These are phyloP conservation scores for Geotrichum citri-aurantii DNA, from an alignment of 1,139 yeast genomes.

Conservation along the genomic window DNA sequence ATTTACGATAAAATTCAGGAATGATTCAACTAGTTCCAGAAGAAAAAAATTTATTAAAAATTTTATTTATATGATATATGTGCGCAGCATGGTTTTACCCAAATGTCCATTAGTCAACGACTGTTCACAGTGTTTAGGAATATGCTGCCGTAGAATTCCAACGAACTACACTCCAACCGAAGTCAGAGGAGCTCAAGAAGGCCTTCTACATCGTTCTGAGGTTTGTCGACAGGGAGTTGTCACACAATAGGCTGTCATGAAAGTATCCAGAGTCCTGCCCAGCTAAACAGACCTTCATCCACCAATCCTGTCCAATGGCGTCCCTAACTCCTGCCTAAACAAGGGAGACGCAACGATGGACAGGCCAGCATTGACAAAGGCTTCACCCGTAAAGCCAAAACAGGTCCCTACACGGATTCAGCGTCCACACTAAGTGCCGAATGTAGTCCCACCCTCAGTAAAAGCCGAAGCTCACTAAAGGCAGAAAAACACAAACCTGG, in stretches of 20 bases:
- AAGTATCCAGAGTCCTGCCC: slow-evolving; percentile 3
- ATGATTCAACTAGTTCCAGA: neutral
- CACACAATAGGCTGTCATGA: slow-evolving; percentile 28
- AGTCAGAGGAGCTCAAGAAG: slow-evolving; percentile 37
- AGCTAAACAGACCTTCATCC: slow-evolving; percentile 16
- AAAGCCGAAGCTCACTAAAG: slow-evolving; percentile 15
- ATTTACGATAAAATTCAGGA: no score
- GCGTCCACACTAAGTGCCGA: slow-evolving; percentile 34
- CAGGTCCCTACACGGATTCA: slow-evolving; percentile 19
- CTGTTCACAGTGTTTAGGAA: slow-evolving; percentile 89
- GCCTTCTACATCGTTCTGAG: slow-evolving; percentile 30
- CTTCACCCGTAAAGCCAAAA: slow-evolving; percentile 4
- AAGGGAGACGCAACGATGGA: slow-evolving; percentile 31
- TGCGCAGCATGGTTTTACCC: slow-evolving; percentile 92
- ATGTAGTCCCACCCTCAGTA: slow-evolving; percentile 18
- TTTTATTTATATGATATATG: slow-evolving; percentile 36
- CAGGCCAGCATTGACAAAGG: slow-evolving; percentile 15
- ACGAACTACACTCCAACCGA: slow-evolving; percentile 34
- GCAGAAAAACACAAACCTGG: slow-evolving; percentile 18
- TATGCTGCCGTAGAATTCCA: slow-evolving; percentile 57
- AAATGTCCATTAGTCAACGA: slow-evolving; percentile 74
- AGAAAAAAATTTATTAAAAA: neutral
- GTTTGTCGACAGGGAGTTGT: slow-evolving; percentile 41
- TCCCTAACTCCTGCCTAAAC: slow-evolving; percentile 28
- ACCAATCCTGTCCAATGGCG: slow-evolving; percentile 25